Percentiles rank a stretch among this genome's conserved stretches.
Evolutionary conservation across 2,329 filamentous ascomycete species (phyloP).

Genomic region (Plenodomus biglobosus): DNA sequence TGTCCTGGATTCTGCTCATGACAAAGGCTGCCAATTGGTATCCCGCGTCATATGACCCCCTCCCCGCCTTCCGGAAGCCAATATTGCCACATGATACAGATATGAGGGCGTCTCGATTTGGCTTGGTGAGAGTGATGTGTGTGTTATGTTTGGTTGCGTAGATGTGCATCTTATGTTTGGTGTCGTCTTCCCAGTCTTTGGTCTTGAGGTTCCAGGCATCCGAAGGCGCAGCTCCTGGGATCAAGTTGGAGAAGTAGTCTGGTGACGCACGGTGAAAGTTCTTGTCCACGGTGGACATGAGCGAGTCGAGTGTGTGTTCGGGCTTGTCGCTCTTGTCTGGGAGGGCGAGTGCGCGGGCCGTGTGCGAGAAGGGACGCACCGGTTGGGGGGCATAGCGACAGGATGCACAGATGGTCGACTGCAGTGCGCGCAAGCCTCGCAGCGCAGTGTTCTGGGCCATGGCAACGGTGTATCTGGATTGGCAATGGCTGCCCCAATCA

Average conservation of each 20-base stretch:
- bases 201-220: slow-evolving; percentile 18
- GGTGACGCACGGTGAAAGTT: slow-evolving; percentile 19
- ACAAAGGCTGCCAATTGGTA: slow-evolving; percentile 87
- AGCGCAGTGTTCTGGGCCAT: slow-evolving; percentile 32
- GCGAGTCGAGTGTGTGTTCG: slow-evolving; percentile 9
- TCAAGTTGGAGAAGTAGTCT: slow-evolving; percentile 21
- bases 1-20: slow-evolving; percentile 80
- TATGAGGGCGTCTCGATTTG: slow-evolving; percentile 76
- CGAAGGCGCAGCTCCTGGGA: slow-evolving; percentile 11
- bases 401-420: slow-evolving; percentile 41
- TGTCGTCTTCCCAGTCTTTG: slow-evolving; percentile 42
- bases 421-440: slow-evolving; percentile 35
- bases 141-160: slow-evolving; percentile 91
- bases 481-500: slow-evolving; percentile 14
- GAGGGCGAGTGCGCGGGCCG: slow-evolving; percentile 20
- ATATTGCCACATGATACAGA: slow-evolving; percentile 83
- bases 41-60: slow-evolving; percentile 84
- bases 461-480: slow-evolving; percentile 10
- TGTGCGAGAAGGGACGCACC: slow-evolving; percentile 40
- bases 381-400: slow-evolving; percentile 37
- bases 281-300: slow-evolving; percentile 18
- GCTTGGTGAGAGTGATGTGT: slow-evolving; percentile 85
- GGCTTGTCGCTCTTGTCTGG: slow-evolving; percentile 12
- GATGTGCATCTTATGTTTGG: slow-evolving; percentile 85
- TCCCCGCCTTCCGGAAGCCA: slow-evolving; percentile 81